Conservation (phyloP, 331 rosid genomes). For the Prunus yedoensis region DNA sequence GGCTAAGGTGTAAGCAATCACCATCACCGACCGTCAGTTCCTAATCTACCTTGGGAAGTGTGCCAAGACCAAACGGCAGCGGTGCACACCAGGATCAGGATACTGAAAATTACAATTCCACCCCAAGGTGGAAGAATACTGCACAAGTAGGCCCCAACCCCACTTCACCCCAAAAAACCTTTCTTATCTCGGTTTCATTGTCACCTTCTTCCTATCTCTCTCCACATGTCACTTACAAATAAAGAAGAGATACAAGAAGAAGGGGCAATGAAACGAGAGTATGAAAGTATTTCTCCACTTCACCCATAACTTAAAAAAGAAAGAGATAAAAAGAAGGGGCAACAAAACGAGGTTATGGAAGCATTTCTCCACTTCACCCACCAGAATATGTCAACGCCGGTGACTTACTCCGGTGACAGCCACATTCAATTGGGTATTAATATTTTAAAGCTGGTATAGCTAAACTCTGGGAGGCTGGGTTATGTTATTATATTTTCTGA, state of each 20-base stretch:
- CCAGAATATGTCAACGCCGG: constrained; percentile 8
- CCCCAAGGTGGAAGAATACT: no score
- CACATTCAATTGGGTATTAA: neutral
- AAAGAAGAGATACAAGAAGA: no score
- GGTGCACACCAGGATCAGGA: neutral
- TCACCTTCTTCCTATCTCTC: no score
- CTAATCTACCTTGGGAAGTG: constrained; percentile 46
- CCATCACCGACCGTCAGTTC: constrained; percentile 46
- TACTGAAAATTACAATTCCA: no score
- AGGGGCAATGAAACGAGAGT: no score
- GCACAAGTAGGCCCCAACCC: no score
- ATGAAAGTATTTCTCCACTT: no score
- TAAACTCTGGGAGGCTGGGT: neutral
- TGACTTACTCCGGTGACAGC: neutral
- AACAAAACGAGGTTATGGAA: no score
- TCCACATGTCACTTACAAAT: fast-evolving
- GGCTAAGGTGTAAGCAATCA: constrained; percentile 2
- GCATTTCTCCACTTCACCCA: neutral
- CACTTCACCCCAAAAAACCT: no score
- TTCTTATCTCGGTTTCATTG: no score
- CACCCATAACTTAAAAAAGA: no score
- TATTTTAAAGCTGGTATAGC: neutral
- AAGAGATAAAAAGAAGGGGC: no score
- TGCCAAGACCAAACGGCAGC: constrained; percentile 16
- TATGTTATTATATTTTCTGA: constrained; percentile 37